Percentiles rank a stretch among this genome's conserved stretches.
phyloP scores from a whole-genome alignment of 2,329 filamentous ascomycete genomes.

The Alternaria panax region DNA sequence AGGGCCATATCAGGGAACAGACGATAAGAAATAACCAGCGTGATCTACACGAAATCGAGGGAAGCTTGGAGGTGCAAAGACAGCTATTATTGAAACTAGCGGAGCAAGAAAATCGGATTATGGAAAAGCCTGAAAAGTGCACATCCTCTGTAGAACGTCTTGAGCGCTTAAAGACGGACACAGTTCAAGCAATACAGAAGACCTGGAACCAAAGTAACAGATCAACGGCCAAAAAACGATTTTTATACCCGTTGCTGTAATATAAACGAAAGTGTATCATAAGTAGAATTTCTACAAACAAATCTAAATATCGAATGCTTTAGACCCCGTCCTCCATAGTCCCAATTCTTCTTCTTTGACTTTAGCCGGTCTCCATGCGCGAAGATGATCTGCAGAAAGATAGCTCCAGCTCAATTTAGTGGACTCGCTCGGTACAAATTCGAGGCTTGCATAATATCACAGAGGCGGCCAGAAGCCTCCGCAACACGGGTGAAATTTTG shows the following conservation, averaged over 20 bases:
- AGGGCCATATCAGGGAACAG: constrained; percentile 3
- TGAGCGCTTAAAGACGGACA: constrained; percentile 10
- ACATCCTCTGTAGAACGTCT: constrained; percentile 1
- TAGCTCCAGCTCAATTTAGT: background rate
- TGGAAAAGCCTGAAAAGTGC: constrained; percentile 6
- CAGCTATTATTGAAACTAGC: constrained; percentile 21
- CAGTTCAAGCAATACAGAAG: constrained; percentile 15
- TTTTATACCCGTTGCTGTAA: constrained; percentile 6
- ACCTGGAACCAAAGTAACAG: constrained; percentile 11
- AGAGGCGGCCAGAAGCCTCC: constrained; percentile 10
- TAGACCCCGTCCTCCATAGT: constrained; percentile 3
- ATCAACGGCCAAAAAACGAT: constrained; percentile 5
- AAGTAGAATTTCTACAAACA: constrained; percentile 5
- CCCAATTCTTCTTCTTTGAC: background rate
- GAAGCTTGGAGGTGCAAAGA: constrained; percentile 19
- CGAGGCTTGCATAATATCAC: constrained; percentile 8
- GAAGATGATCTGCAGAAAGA: background rate
- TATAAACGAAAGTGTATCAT: constrained; percentile 11
- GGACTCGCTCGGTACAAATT: constrained; percentile 1
- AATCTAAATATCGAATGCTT: constrained; percentile 9
- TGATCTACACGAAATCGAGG: constrained; percentile 14
- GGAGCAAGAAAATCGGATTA: constrained; percentile 18
- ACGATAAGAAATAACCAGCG: constrained; percentile 3
- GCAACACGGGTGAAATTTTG: constrained; percentile 13
- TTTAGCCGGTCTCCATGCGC: background rate